Percentiles rank a stretch among this genome's conserved stretches.
These are phyloP conservation scores for Phytophthora niederhauseri DNA, from an alignment of 352 stramenopile genomes.

Conservation along the genomic window DNA sequence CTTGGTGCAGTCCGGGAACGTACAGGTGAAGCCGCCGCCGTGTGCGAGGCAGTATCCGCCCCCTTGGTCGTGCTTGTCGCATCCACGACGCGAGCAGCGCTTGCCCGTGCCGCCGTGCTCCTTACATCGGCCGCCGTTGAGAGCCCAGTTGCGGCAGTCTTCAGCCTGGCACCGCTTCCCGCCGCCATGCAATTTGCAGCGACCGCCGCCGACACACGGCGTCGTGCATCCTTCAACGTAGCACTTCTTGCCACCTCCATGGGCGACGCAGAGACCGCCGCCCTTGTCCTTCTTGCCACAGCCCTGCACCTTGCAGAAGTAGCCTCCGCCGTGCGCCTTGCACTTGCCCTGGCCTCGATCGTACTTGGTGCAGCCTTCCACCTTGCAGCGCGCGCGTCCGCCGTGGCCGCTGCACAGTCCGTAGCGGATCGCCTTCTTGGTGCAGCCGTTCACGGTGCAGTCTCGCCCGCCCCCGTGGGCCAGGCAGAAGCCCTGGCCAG, in stretches of 20 bases:
- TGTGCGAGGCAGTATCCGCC: conserved; percentile 78
- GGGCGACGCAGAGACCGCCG: conserved; percentile 73
- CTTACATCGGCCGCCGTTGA: conserved; percentile 76
- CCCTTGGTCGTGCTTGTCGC: conserved; percentile 83
- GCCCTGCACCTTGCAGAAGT: conserved; percentile 76
- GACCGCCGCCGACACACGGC: conserved; percentile 70
- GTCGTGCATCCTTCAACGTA: conserved; percentile 71
- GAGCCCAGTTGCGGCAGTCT: conserved; percentile 63
- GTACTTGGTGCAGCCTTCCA: conserved; percentile 78
- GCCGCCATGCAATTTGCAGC: conserved; percentile 74
- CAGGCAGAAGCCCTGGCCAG: conserved; percentile 67
- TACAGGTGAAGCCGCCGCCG: conserved; percentile 74
- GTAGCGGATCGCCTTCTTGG: conserved; percentile 81
- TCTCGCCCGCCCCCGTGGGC: conserved; percentile 71
- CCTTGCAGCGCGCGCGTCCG: conserved; percentile 73
- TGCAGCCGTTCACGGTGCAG: conserved; percentile 64
- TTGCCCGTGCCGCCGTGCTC: conserved; percentile 74
- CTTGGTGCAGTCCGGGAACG: conserved; percentile 72
- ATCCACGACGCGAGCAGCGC: conserved; percentile 65
- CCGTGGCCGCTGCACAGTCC: conserved; percentile 77
- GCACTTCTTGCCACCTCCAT: conserved; percentile 86
- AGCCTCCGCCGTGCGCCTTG: conserved; percentile 83
- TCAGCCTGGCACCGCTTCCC: conserved; percentile 58
- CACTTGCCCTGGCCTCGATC: conserved; percentile 80
- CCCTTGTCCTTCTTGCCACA: conserved; percentile 89